Evolutionary conservation across 305 asterid species (phyloP).

Genomic region (Caryopteris hybrid): DNA sequence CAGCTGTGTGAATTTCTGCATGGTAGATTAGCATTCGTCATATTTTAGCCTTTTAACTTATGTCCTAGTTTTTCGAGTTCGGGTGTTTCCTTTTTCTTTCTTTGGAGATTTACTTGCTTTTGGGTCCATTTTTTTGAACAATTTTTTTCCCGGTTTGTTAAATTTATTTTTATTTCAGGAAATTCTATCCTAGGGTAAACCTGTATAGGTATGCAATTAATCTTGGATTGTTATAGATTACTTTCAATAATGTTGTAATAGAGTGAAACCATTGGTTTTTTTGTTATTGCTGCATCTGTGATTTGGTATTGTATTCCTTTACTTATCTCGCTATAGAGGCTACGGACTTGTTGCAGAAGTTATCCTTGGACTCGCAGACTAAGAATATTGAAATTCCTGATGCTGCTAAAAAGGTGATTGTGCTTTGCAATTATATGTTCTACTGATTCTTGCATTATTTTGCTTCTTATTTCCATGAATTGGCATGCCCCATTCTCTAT

Average conservation of each 20-base stretch:
- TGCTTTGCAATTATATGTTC: neutral
- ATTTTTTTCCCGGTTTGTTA: neutral
- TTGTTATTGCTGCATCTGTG: neutral
- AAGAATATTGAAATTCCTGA: conserved; percentile 46
- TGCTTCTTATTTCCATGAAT: neutral
- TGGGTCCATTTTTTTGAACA: neutral
- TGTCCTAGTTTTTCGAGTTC: neutral
- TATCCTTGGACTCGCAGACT: conserved; percentile 53
- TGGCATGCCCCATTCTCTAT: neutral
- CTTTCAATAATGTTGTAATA: neutral
- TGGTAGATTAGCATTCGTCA: neutral
- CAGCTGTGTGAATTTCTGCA: neutral
- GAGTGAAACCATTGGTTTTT: neutral
- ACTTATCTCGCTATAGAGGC: conserved; percentile 44
- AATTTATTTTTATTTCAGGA: too few relatives aligned
- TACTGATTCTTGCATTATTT: neutral
- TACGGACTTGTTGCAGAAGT: conserved; percentile 54
- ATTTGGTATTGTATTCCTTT: conserved; percentile 33
- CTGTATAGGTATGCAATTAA: too few relatives aligned
- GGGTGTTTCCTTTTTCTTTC: neutral
- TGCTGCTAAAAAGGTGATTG: conserved; percentile 41
- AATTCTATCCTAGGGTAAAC: too few relatives aligned
- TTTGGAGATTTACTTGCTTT: neutral
- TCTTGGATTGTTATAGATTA: neutral
- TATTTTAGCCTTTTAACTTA: neutral